Conservation (phyloP, 2,329 filamentous ascomycete genomes). For the Samsoniella hepiali region DNA sequence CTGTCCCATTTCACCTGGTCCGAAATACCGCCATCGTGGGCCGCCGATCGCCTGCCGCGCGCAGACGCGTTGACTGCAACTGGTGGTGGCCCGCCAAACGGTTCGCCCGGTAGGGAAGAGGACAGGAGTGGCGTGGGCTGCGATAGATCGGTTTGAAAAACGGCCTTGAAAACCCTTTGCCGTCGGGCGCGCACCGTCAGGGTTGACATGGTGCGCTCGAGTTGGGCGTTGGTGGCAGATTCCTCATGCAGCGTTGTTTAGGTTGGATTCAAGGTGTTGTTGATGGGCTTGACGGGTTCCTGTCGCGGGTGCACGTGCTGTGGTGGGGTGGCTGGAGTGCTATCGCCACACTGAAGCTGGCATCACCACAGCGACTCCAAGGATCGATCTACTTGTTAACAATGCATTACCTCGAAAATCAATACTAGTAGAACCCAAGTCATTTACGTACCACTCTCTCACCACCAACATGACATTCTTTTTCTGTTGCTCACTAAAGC, state of each 20-base stretch:
- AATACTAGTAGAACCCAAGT: no score
- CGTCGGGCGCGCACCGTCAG: conserved; percentile 47
- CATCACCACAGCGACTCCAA: background rate
- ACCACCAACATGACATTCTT: no score
- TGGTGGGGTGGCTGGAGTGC: background rate
- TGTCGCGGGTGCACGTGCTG: conserved; percentile 14
- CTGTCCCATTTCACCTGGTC: conserved; percentile 58
- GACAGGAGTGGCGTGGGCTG: conserved; percentile 46
- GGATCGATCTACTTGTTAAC: no score
- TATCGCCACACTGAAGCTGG: background rate
- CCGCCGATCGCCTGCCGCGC: conserved; percentile 22
- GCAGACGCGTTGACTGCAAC: conserved; percentile 22
- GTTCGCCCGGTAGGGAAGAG: conserved; percentile 41
- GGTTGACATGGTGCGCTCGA: conserved; percentile 32
- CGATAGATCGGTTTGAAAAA: conserved; percentile 51
- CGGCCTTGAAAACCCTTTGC: conserved; percentile 51
- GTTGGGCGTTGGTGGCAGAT: background rate
- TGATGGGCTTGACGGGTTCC: background rate
- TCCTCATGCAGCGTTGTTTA: background rate
- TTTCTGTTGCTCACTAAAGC: no score
- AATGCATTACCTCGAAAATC: background rate
- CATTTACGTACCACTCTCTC: no score
- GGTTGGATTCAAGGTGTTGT: background rate
- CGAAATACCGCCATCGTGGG: conserved; percentile 24
- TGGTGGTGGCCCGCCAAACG: conserved; percentile 42